phyloP scores from a whole-genome alignment of 176 grass and related monocot genomes.

The Aegilops speltoides region DNA sequence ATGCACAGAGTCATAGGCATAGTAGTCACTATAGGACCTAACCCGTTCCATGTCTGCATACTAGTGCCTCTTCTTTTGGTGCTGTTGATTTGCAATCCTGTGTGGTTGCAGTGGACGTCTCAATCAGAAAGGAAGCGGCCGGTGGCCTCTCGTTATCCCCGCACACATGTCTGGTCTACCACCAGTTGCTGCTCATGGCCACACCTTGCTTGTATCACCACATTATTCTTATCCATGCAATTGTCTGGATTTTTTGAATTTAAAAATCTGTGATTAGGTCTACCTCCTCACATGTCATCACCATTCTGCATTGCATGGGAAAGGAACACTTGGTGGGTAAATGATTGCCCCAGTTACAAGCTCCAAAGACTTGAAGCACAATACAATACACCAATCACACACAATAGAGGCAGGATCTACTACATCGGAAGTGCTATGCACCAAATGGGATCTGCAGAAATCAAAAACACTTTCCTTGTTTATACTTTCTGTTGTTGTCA shows the following conservation, averaged over 20 bases:
- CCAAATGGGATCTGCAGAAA: background rate
- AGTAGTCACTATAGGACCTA: no score
- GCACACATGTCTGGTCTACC: slow-evolving; percentile 27
- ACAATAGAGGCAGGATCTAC: no score
- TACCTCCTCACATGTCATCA: background rate
- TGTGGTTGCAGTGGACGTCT: slow-evolving; percentile 30
- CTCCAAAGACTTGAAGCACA: slow-evolving; percentile 14
- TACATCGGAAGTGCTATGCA: background rate
- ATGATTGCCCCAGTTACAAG: slow-evolving; percentile 2
- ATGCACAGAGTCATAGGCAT: no score
- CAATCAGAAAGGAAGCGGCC: slow-evolving; percentile 16
- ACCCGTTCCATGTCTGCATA: background rate
- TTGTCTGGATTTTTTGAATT: slow-evolving; percentile 9
- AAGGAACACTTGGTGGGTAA: background rate
- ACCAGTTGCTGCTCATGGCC: slow-evolving; percentile 25
- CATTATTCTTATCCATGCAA: slow-evolving; percentile 19
- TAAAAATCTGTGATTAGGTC: background rate
- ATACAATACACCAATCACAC: background rate
- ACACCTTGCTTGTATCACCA: slow-evolving; percentile 7
- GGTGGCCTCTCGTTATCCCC: slow-evolving; percentile 38
- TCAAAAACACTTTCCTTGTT: background rate
- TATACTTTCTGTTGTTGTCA: slow-evolving; percentile 7
- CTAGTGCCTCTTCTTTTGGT: background rate
- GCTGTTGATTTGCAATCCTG: background rate
- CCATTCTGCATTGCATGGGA: background rate